phyloP scores from a whole-genome alignment of 2,329 filamentous ascomycete species.

The Venturia asperata region DNA sequence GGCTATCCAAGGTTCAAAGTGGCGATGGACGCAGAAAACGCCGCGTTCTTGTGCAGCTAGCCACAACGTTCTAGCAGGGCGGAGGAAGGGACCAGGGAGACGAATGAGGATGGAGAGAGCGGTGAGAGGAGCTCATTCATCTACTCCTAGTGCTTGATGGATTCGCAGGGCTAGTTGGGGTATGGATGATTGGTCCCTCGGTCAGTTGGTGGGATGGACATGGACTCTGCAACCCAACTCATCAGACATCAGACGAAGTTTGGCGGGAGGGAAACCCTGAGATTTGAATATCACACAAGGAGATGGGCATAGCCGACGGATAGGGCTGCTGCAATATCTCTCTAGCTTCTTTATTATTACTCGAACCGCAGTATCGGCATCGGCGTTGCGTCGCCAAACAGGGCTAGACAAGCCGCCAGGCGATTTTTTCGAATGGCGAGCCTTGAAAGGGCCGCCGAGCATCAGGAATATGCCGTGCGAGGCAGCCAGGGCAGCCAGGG shows the following conservation, averaged over 20 bases:
- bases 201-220: background rate
- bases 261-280: background rate
- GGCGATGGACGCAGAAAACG: constrained; percentile 13
- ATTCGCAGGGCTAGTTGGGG: background rate
- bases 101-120: constrained; percentile 5
- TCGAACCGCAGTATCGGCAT: background rate
- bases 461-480: background rate
- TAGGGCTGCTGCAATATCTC: constrained; percentile 10
- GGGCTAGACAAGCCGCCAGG: background rate
- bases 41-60: constrained; percentile 5
- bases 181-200: constrained; percentile 2
- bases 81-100: background rate
- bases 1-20: constrained; percentile 1
- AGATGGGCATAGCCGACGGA: constrained; percentile 1
- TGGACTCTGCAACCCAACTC: background rate
- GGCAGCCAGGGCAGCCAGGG: too few relatives aligned
- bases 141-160: constrained; percentile 1
- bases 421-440: background rate
- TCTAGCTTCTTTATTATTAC: constrained; percentile 9
- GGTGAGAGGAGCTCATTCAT: background rate
- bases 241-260: background rate
- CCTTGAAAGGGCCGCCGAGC: background rate
- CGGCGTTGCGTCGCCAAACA: background rate
- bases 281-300: background rate
- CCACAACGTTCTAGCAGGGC: constrained; percentile 5